Base-by-base conservation (phyloP, 202 grass and related monocot species). In the Panicum virgatum region DNA sequence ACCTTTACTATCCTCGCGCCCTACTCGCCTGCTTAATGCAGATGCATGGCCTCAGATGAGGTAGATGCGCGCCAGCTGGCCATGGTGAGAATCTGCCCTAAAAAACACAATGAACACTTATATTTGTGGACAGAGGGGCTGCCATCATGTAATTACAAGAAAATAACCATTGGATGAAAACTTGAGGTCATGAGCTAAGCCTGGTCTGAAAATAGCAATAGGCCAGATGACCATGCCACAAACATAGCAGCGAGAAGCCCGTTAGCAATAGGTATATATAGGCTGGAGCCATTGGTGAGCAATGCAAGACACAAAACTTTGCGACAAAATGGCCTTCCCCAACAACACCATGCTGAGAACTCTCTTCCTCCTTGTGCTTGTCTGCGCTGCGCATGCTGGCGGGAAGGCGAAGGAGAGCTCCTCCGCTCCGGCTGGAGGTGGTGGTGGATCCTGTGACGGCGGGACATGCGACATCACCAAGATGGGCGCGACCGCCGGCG, bases 401-500 rank as follows among this genome's bases (percentile, higher is more conserved):
- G 30, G 61, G 27, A 71, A 75, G 32, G 32, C 32, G 32, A 34
- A 34, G 32, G 32, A 34, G 32, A 34, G 32, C 32, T 34, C 32
- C 32, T 34, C 32, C 3, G 32, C 32, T 34, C 32, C 32, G 32
- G 32, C 3, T 4, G 32, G 4, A 4, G 32, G 32, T 34, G 32
- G 32, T 34, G 32, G 32, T 34, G 23, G 44, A 3, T 22, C 61
- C 23, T 62, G 22, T 4, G 4, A 19, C 0, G 38, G 40, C 11
- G 76, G 81, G 9, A 5, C 53, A 10, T 80, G 27, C 52, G 81
- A 88, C 76, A 84, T 88, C 76, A 29, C 9, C 44, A 76, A 84
- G 81, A 70, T 88, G 16, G 89, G 92, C 6, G 92, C 77, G 0
- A 37, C 53, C 5, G 63, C 60, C 65, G 5, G 89, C 19, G 89